Evolutionary conservation across 2,329 filamentous ascomycete genomes (phyloP), one percentile per base, ranked within the genome.

Genomic region (Acephala macrosclerotiorum): DNA sequence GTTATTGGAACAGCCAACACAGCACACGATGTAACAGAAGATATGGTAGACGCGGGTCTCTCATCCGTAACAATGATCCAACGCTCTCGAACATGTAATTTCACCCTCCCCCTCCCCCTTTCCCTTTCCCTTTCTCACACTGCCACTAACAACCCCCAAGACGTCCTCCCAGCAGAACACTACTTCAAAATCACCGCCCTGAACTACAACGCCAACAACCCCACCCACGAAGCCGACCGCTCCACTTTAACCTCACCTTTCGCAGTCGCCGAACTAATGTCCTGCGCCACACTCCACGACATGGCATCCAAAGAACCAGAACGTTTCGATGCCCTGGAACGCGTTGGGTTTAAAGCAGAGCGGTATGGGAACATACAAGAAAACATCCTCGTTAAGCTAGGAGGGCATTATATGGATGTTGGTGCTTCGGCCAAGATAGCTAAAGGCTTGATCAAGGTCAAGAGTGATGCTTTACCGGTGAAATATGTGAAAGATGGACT

Each of bases 11-110:
- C 86, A 20, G 83, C 68, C 7, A 71, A 71, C 22, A 71, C 68
- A 0, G 87, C 81, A 9, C 87, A 90, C 70, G 89, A 91, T 70
- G 91, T 91, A 59, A 85, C 87, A 0, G 88, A 90, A 56, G 87
- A 91, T 68, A 91, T 84, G 72, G 80, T 85, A 26, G 87, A 91
- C 69, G 85, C 87, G 62, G 90, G 89, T 0, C 87, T 88, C 66
- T 79, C 86, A 1, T 77, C 80, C 16, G 84, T 91, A 1, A 92
- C 89, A 0, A 88, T 92, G 76, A 83, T 92, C 0, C 90, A 92
- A 75, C 83, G 90, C 5, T 87, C 85, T 1, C 85, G 82, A 18
- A 91, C 90, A 0, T 65, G 65, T 67, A 26, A 45, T 42, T 1
- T 4, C 20, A 45, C 86, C 62, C 2, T n/a, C 11, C 9, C 40